Conservation (phyloP, 2,329 filamentous ascomycete genomes). For the Domatiomyces catenatus region DNA sequence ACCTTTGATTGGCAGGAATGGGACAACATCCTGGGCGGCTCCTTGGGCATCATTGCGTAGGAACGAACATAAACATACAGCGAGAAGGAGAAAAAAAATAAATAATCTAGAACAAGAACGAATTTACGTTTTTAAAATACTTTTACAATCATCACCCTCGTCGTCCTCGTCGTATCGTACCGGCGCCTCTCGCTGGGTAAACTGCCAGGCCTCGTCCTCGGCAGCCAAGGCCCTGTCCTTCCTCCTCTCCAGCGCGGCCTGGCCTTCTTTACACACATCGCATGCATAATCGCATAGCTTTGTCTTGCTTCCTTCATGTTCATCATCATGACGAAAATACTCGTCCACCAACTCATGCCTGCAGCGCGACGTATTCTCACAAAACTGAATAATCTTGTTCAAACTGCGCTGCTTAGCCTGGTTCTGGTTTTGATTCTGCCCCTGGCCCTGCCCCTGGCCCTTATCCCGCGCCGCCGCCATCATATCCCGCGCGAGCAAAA, state of each 20-base stretch:
- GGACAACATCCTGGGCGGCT: conserved; percentile 7
- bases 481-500: conserved; percentile 34
- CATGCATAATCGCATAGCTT: conserved; percentile 59
- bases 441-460: too few relatives aligned
- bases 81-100: too few relatives aligned
- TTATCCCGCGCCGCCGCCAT: conserved; percentile 25
- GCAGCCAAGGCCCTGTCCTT: conserved; percentile 28
- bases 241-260: conserved; percentile 39
- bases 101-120: too few relatives aligned
- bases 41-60: conserved; percentile 6
- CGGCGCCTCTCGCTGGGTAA: conserved; percentile 18
- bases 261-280: conserved; percentile 59
- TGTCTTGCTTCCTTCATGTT: conserved; percentile 1
- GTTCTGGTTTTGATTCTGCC: conserved; percentile 26
- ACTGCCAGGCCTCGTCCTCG: conserved; percentile 18
- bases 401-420: conserved; percentile 23
- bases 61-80: too few relatives aligned
- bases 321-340: conserved; percentile 49
- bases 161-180: conserved; percentile 2
- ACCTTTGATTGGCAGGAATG: conserved; percentile 11
- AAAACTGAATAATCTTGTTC: conserved; percentile 58
- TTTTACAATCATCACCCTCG: conserved; percentile 11
- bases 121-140: too few relatives aligned
- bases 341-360: conserved; percentile 59
- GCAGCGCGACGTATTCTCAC: conserved; percentile 59